phyloP scores from a whole-genome alignment of 176 grass and related monocot species.

The Luzula sylvatica region DNA sequence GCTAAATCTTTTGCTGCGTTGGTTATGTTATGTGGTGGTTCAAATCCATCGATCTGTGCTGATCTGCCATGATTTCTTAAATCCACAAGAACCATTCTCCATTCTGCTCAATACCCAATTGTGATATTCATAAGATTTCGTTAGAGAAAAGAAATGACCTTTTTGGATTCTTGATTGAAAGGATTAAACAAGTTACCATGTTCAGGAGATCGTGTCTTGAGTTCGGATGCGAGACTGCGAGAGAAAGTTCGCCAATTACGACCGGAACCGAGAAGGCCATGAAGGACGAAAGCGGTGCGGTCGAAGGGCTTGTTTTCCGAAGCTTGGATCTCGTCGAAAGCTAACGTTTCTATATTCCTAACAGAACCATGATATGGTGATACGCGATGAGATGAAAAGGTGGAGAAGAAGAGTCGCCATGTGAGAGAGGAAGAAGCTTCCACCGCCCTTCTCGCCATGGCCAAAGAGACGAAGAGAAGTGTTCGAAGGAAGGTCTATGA shows the following conservation, averaged over 20 bases:
- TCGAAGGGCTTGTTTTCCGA: slow-evolving; percentile 40
- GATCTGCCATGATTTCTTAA: slow-evolving; percentile 88
- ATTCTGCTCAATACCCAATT: slow-evolving; percentile 34
- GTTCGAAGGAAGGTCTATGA: neutral
- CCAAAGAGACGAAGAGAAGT: neutral
- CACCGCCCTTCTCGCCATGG: slow-evolving; percentile 53
- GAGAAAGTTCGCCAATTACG: slow-evolving; percentile 91
- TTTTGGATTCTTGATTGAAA: neutral
- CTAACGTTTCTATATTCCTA: slow-evolving; percentile 53
- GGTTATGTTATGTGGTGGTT: slow-evolving; percentile 46
- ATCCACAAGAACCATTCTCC: slow-evolving; percentile 86
- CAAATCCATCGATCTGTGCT: slow-evolving; percentile 40
- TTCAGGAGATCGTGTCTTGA: slow-evolving; percentile 45
- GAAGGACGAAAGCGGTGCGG: slow-evolving; percentile 77
- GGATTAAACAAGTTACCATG: slow-evolving; percentile 29
- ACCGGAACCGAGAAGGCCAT: slow-evolving; percentile 80
- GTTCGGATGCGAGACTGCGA: slow-evolving; percentile 55
- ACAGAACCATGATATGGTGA: slow-evolving; percentile 16
- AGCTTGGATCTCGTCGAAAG: slow-evolving; percentile 72
- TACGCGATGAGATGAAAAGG: neutral
- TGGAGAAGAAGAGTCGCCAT: slow-evolving; percentile 38
- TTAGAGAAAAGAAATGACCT: neutral
- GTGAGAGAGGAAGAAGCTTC: slow-evolving; percentile 34
- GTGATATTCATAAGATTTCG: too few species aligned
- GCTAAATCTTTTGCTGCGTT: slow-evolving; percentile 62